phyloP scores from a whole-genome alignment of 2,329 filamentous ascomycete genomes.

The Ophiostoma piceae region DNA sequence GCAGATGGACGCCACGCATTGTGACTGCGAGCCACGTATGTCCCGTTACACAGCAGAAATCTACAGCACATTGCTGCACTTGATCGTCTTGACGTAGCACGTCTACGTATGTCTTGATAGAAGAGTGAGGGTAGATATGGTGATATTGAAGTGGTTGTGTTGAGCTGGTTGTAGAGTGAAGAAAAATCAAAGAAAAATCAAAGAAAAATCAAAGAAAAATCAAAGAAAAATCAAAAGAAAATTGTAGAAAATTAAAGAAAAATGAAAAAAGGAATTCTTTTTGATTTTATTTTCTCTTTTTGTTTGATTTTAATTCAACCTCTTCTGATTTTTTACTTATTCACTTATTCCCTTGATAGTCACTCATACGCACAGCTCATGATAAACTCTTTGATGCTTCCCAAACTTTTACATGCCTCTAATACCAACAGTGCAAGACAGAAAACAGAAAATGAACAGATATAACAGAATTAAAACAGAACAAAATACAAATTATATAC shows the following conservation, averaged over 20 bases:
- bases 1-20: background rate
- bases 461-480: background rate
- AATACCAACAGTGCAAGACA: background rate
- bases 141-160: too few relatives aligned
- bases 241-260: too few relatives aligned
- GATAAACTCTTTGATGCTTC: background rate
- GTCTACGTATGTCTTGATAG: background rate
- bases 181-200: too few relatives aligned
- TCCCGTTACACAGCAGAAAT: background rate
- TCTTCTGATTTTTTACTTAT: too few relatives aligned
- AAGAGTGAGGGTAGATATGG: too few relatives aligned
- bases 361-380: too few relatives aligned
- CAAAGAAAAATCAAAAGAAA: too few relatives aligned
- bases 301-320: background rate
- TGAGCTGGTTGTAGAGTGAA: too few relatives aligned
- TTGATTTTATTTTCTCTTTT: background rate
- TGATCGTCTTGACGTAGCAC: background rate
- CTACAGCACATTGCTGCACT: background rate
- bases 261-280: background rate
- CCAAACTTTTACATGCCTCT: constrained; percentile 11
- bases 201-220: too few relatives aligned
- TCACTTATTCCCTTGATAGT: too few relatives aligned
- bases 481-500: background rate
- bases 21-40: background rate
- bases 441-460: background rate